phyloP scores from a whole-genome alignment of 2,329 filamentous ascomycete species.

The Colletotrichum lupini region DNA sequence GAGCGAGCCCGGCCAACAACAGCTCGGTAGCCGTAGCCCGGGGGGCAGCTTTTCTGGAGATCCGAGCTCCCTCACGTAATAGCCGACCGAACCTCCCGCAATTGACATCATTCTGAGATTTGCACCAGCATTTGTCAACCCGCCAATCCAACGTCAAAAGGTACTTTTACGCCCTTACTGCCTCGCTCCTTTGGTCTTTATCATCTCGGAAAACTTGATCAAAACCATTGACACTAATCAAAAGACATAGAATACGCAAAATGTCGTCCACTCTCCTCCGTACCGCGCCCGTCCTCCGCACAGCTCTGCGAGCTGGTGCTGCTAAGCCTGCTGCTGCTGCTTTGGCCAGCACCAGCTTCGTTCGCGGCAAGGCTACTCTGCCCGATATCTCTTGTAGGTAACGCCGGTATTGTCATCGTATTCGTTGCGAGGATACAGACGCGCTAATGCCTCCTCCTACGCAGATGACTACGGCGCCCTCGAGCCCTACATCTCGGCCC shows the following conservation, averaged over 20 bases:
- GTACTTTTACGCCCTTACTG: background rate
- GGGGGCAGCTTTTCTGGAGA: conserved; percentile 31
- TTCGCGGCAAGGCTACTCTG: conserved; percentile 89
- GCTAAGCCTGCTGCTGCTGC: conserved; percentile 69
- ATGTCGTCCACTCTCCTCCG: conserved; percentile 86
- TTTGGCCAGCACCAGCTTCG: conserved; percentile 79
- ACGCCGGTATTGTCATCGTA: background rate
- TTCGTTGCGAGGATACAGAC: background rate
- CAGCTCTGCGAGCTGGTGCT: conserved; percentile 76
- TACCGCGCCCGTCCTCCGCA: conserved; percentile 73
- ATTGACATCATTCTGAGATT: conserved; percentile 32
- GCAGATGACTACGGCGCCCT: conserved; percentile 96
- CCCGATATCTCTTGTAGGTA: conserved; percentile 79
- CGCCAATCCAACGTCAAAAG: conserved; percentile 37
- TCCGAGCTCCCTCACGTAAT: conserved; percentile 36
- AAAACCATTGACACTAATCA: background rate
- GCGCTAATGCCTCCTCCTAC: background rate
- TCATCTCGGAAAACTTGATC: background rate
- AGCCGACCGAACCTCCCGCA: conserved; percentile 31
- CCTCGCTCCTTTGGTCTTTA: background rate
- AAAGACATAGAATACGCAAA: conserved; percentile 41
- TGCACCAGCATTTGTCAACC: conserved; percentile 29
- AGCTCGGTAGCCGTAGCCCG: conserved; percentile 19
- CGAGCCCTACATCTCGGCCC: conserved; percentile 83
- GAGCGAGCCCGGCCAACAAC: background rate